Base-by-base conservation (phyloP, 1,284 basidiomycete genomes). In the Ceratobasidium sp. region DNA sequence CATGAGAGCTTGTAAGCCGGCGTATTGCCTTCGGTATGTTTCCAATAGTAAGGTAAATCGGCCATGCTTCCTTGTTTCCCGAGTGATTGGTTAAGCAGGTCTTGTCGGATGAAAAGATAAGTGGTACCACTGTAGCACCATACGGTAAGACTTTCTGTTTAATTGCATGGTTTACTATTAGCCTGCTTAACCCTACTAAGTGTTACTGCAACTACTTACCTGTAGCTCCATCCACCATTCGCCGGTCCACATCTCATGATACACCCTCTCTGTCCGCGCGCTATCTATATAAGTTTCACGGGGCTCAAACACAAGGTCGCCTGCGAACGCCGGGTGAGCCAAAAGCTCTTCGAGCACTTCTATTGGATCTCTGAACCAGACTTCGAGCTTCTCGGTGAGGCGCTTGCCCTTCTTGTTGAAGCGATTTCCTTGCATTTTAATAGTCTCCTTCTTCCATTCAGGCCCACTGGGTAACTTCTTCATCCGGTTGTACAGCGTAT, bases 331-430 rank as follows among this genome's bases (percentile, higher is more conserved):
- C 1, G 26, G 58, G 7, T 28, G 23, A 6, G 26, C 80, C 3
- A 87, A 82, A 0, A 87, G 73, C 64, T 87, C 84, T 3, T 75
- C 49, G 9, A 87, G 80, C 39, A 83, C 84, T 39, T 85, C 83
- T 0, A 87, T 81, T 13, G 85, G 84, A 66, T 87, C 80, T 0
- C 83, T 46, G 3, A 64, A 64, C 82, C 85, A 86, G 0, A 86
- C 55, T 55, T 86, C 83, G 0, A 85, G 67, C 9, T 81, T 79
- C 67, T 81, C 83, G 0, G 61, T 58, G 67, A 81, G 40, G 0
- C 39, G 23, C 2, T 81, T 53, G 1, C 80, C 80, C 46, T 82
- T 70, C 4, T 81, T 73, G n/a, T 80, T 81, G 13, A 58, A 6
- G 6, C 75, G 23, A 72, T 84, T 80, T 0, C 85, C 85, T 3